These are phyloP conservation scores for Alternaria arbusti DNA, from an alignment of 2,329 filamentous ascomycete genomes.

Conservation along the genomic window DNA sequence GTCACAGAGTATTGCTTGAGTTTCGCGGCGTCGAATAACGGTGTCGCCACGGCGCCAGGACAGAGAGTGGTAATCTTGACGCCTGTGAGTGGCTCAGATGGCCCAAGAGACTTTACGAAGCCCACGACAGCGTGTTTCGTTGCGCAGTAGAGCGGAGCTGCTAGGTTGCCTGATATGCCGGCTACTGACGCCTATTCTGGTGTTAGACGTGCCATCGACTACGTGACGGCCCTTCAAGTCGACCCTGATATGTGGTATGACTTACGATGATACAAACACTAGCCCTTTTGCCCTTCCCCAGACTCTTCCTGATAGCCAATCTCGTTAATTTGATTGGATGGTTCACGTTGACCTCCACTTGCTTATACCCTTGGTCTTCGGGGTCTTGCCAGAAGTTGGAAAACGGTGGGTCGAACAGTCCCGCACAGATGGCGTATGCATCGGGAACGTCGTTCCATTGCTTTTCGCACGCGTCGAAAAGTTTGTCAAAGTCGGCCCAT, in stretches of 20 bases:
- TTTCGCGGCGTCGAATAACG: slow-evolving; percentile 32
- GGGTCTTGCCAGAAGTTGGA: slow-evolving; percentile 42
- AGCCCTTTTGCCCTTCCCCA: slow-evolving; percentile 33
- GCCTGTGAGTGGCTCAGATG: slow-evolving; percentile 34
- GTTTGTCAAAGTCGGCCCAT: slow-evolving; percentile 34
- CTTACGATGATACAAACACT: slow-evolving; percentile 43
- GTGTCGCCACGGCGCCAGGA: slow-evolving; percentile 35
- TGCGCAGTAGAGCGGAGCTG: slow-evolving; percentile 38
- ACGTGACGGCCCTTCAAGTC: background rate
- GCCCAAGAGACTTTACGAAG: slow-evolving; percentile 38
- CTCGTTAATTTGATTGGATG: slow-evolving; percentile 42
- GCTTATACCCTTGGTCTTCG: slow-evolving; percentile 35
- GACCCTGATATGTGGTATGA: background rate
- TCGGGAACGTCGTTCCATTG: slow-evolving; percentile 43
- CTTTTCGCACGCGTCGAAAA: slow-evolving; percentile 33
- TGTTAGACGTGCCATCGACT: background rate
- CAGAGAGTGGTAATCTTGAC: slow-evolving; percentile 41
- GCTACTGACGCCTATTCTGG: slow-evolving; percentile 30
- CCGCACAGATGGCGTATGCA: slow-evolving; percentile 41
- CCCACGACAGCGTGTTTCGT: slow-evolving; percentile 43
- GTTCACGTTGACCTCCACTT: slow-evolving; percentile 39
- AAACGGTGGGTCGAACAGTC: slow-evolving; percentile 38
- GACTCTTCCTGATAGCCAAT: slow-evolving; percentile 36
- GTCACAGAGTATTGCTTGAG: slow-evolving; percentile 27
- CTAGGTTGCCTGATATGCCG: slow-evolving; percentile 32